Base-by-base conservation (phyloP, 768 basidiomycete genomes). In the Tricholoma flavovirens region DNA sequence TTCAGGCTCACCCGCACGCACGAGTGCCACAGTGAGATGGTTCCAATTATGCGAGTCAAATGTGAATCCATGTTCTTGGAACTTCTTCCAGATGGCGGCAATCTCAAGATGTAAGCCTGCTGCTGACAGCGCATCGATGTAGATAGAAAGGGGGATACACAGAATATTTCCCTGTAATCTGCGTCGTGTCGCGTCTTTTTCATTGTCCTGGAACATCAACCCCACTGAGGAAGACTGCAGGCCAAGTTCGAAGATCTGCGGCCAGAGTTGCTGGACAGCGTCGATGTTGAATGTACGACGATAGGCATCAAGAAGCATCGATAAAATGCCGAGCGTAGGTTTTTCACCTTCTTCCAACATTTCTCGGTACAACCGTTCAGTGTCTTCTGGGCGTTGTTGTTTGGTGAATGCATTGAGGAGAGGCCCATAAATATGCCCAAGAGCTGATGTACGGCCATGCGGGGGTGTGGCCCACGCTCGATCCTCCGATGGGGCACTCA, bases 1-100 rank as follows among this genome's bases (percentile, higher is more conserved):
- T 62, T 87, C 84, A n/a, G 83, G 72, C 64, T 94, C 82, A 22
- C 90, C 91, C 0, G 88, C 90, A 29, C 89, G 84, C 36, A 93
- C 76, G 21, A 95, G 77, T 12, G 85, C 87, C 9, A 87, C 75
- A 22, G 78, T 79, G 24, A 97, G 77, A 63, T 90, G 84, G 64
- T 96, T 97, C 90, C 93, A 98, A 68, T 97, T 98, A 63, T 88
- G 84, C 11, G 88, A 80, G 66, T 95, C 91, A 67, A 93, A 92
- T 11, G 76, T 76, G 62, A 95, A 88, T 1, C 90, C 90, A 9
- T 75, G 69, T 10, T 69, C 60, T 57, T 80, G 79, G 50, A 90
- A 77, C 29, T 73, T 66, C n/a, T 74, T 72, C 94, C 96, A 98
- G 0, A 79, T 74, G 3, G 66, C 64, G 14, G 84, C 79, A 45